Base-by-base conservation (phyloP, 768 basidiomycete genomes). In the Tricholoma sp. region DNA sequence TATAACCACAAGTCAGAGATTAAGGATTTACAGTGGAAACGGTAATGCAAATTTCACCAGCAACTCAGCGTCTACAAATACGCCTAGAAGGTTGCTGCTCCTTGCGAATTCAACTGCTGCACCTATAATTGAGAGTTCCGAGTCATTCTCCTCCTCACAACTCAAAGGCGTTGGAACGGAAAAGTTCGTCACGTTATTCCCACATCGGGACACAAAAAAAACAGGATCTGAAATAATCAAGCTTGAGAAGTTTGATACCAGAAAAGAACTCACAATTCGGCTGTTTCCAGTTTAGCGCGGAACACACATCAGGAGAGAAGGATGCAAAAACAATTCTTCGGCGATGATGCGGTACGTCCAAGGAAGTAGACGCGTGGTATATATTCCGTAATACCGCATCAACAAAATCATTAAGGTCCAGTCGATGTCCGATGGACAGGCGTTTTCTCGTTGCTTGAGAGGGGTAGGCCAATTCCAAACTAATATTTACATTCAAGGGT, bases 251-350 rank as follows among this genome's bases (percentile, higher is more conserved):
- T 29, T n/a, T 29, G 7, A 50, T 59, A 49, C 53, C n/a, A 41
- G 19, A 22, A 19, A 59, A 54, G 22, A 41, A 22, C 85, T 72
- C 74, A 93, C 96, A 98, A 71, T 98, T 98, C 11, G 96, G 96
- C 72, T 99, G 96, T 72, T 99, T 99, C 97, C 96, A 98, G 66
- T 99, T 98, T 55, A 98, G 72, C 14, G 91, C 87, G 7, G 91
- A 84, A 71, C 94, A 96, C 0, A 94, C 83, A 67, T 91, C 86
- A 8, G 95, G 91, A 50, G 89, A 88, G 70, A 91, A 98, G 5
- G 94, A 96, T 37, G 88, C 87, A 68, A 99, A 94, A n/a, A 93
- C 83, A 59, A 98, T 84, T 63, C 88, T 88, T 51, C 94, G 79
- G 55, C 89, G 84, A 50, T 76, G 75, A 57, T 76, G 72, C 29